Conservation (phyloP, 306 rosid species). For the Vigna hirtella region DNA sequence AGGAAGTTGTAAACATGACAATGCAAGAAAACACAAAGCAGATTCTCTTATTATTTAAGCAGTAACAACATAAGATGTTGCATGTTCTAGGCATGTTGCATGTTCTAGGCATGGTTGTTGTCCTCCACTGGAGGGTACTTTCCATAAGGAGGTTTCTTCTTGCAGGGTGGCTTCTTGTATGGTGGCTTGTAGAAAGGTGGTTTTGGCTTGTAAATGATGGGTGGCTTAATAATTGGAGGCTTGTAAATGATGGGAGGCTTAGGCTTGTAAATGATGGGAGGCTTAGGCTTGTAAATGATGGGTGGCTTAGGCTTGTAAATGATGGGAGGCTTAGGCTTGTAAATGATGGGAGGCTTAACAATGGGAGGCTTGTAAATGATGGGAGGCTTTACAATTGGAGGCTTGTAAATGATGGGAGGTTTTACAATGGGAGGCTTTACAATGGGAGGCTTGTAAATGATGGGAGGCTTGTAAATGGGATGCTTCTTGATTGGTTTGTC, state of each 20-base stretch:
- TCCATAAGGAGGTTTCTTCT: conserved; percentile 23
- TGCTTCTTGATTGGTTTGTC: background rate
- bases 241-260: background rate
- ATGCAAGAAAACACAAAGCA: background rate
- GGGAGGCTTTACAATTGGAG: too few species aligned
- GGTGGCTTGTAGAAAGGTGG: background rate
- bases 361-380: too few species aligned
- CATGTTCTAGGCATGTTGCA: background rate
- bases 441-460: background rate
- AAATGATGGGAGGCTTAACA: background rate
- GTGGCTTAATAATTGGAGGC: background rate
- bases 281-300: background rate
- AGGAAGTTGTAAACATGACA: too few species aligned
- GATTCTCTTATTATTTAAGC: background rate
- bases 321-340: background rate
- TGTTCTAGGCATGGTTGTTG: background rate
- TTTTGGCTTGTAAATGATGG: background rate
- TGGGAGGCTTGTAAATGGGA: background rate
- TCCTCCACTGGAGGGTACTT: conserved; percentile 8
- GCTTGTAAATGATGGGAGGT: too few species aligned
- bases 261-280: background rate
- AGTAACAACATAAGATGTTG: background rate
- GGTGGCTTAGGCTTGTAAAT: background rate
- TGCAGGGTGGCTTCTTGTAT: background rate
- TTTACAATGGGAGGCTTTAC: too few species aligned